Base-by-base conservation (phyloP, 2,329 filamentous ascomycete genomes). In the Fusarium penzigii region DNA sequence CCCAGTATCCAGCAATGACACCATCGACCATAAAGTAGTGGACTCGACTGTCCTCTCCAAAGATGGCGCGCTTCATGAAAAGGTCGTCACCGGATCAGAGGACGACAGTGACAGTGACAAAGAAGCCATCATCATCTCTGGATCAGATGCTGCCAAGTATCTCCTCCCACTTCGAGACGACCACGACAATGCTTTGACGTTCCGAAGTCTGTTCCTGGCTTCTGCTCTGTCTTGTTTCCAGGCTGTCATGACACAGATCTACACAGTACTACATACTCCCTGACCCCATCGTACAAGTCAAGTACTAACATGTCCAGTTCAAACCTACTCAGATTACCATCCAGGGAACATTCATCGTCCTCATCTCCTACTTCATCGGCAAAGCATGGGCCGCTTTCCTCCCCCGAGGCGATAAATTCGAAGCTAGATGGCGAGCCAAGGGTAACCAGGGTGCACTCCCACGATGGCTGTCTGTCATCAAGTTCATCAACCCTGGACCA, bases 311-410 rank as follows among this genome's bases (percentile, higher is more conserved):
- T 11, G 16, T 34, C 17, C 40, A 81, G 77, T 82, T 79, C 65
- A 82, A 82, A 72, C 79, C 79, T 0, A 83, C 79, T 1, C 3
- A 38, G 1, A 63, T 78, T 36, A 72, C 70, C 3, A 78, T 83
- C 16, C 71, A 73, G 14, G 79, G 79, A 38, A 82, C 79, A 0
- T 83, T 83, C 49, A 81, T 83, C 46, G 79, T 82, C 6, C 73
- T 84, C 39, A 81, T 84, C 42, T 77, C 78, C 12, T 83, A 83
- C 66, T 82, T 83, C 44, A 45, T 77, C 2, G 81, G 81, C 9
- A 78, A 68, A n/a, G 67, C 60, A 5, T 68, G 66, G 66, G 63
- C 65, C 2, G 46, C 52, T 2, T 13, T 53, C 6, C 70, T 82
- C 3, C 80, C 81, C 1, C 79, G 80, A 6, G 80, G 80, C 12